Evolutionary conservation across 176 grass and related monocot species (phyloP).

Genomic region (Phragmites australis): DNA sequence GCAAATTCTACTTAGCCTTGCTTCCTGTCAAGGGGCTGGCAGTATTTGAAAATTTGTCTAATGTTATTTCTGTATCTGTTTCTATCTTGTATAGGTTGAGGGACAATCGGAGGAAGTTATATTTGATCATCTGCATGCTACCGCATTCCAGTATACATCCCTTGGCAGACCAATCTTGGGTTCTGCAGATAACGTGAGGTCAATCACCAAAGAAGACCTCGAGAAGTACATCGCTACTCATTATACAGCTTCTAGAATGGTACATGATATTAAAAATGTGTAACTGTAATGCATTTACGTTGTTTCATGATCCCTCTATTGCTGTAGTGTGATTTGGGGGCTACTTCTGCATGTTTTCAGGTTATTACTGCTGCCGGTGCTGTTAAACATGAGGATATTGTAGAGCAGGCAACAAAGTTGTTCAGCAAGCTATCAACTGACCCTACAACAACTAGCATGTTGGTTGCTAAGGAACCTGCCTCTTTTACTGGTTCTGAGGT

Average conservation of each 20-base stretch:
- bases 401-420: conserved; percentile 70
- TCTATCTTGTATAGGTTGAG: conserved; percentile 61
- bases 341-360: conserved; percentile 43
- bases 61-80: conserved; percentile 20
- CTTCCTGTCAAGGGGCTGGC: not conserved
- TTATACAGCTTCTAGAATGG: conserved; percentile 97
- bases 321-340: conserved; percentile 4
- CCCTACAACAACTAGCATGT: conserved; percentile 69
- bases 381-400: conserved; percentile 91
- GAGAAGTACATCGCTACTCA: conserved; percentile 87
- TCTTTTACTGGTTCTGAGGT: conserved; percentile 97
- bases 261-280: conserved; percentile 39
- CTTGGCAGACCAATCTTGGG: conserved; percentile 90
- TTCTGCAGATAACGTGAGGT: conserved; percentile 72
- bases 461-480: conserved; percentile 74
- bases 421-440: conserved; percentile 74
- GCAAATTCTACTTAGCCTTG: not conserved
- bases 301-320: not conserved
- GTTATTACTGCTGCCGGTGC: conserved; percentile 88
- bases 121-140: conserved; percentile 98
- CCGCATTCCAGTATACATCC: conserved; percentile 95
- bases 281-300: not conserved
- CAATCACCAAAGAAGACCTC: conserved; percentile 76
- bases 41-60: conserved; percentile 16
- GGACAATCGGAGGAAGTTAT: conserved; percentile 90